These are phyloP conservation scores for Butyriboletus loyo DNA, from an alignment of 768 basidiomycete species.

Conservation along the genomic window DNA sequence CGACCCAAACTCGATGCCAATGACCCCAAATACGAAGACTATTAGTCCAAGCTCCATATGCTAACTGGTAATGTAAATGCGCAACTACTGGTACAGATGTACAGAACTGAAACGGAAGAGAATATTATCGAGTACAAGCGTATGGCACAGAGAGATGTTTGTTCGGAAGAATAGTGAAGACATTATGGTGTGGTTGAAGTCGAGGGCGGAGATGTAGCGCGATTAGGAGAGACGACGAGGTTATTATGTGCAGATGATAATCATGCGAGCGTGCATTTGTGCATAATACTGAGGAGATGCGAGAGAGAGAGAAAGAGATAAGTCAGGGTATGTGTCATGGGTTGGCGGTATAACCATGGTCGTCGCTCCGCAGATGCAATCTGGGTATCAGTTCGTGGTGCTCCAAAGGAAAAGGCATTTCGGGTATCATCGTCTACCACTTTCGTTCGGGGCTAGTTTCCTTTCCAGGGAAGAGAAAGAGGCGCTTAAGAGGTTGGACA, in stretches of 20 bases:
- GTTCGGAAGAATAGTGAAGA: constrained; percentile 10
- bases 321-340: constrained; percentile 37
- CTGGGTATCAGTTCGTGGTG: constrained; percentile 28
- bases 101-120: constrained; percentile 22
- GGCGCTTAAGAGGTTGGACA: constrained; percentile 51
- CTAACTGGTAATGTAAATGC: constrained; percentile 35
- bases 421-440: constrained; percentile 23
- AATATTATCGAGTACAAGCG: constrained; percentile 33
- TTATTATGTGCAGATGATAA: constrained; percentile 28
- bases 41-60: constrained; percentile 35
- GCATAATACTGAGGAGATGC: constrained; percentile 22
- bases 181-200: constrained; percentile 15
- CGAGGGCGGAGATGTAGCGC: constrained; percentile 26
- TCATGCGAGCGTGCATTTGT: constrained; percentile 25
- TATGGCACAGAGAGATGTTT: constrained; percentile 33
- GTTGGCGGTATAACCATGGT: constrained; percentile 32
- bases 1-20: constrained; percentile 29
- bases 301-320: constrained; percentile 23
- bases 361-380: constrained; percentile 24
- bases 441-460: constrained; percentile 29
- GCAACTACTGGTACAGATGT: constrained; percentile 34
- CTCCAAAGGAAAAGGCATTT: constrained; percentile 10
- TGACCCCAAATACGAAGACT: constrained; percentile 22
- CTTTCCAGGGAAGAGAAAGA: constrained; percentile 67
- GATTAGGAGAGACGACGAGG: constrained; percentile 31